Percentiles rank a stretch among this genome's conserved stretches.
These are phyloP conservation scores for Cordyceps cateniannulata DNA, from an alignment of 2,329 filamentous ascomycete species.

Conservation along the genomic window DNA sequence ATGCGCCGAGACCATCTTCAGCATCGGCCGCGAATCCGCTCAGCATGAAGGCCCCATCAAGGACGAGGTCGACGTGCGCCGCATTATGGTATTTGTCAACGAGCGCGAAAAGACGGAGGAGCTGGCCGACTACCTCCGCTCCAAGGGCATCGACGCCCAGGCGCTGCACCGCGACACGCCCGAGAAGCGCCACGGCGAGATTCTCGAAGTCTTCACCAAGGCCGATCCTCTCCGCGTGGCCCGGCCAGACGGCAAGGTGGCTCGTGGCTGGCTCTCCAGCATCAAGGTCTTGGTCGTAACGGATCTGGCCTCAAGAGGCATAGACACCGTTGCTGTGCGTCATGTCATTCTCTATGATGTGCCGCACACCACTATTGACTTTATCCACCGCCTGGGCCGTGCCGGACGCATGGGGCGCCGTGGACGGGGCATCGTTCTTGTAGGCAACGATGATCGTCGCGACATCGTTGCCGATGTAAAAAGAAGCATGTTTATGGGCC, in stretches of 20 bases:
- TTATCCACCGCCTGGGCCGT: slow-evolving; percentile 89
- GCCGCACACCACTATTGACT: slow-evolving; percentile 96
- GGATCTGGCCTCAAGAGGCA: slow-evolving; percentile 84
- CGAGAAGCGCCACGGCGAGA: slow-evolving; percentile 69
- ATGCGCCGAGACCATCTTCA: slow-evolving; percentile 91
- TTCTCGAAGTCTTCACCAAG: slow-evolving; percentile 67
- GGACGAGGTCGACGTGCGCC: slow-evolving; percentile 62
- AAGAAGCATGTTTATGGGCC: slow-evolving; percentile 79
- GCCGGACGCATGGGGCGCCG: slow-evolving; percentile 89
- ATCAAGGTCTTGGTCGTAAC: slow-evolving; percentile 92
- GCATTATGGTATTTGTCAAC: slow-evolving; percentile 93
- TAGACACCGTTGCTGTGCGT: slow-evolving; percentile 85
- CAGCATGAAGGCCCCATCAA: slow-evolving; percentile 50
- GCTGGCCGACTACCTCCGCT: slow-evolving; percentile 68
- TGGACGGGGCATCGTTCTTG: slow-evolving; percentile 82
- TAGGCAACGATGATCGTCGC: slow-evolving; percentile 81
- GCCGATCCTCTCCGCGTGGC: slow-evolving; percentile 33
- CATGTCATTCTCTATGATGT: slow-evolving; percentile 95
- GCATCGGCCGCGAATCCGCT: slow-evolving; percentile 71
- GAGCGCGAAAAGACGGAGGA: slow-evolving; percentile 84
- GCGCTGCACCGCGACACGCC: slow-evolving; percentile 80
- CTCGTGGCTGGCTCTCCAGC: slow-evolving; percentile 55
- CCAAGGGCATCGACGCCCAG: slow-evolving; percentile 83
- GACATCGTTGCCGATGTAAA: slow-evolving; percentile 90
- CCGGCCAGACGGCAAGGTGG: slow-evolving; percentile 20